Base-by-base conservation (phyloP, 2,329 filamentous ascomycete species). In the Stemphylium lycopersici region DNA sequence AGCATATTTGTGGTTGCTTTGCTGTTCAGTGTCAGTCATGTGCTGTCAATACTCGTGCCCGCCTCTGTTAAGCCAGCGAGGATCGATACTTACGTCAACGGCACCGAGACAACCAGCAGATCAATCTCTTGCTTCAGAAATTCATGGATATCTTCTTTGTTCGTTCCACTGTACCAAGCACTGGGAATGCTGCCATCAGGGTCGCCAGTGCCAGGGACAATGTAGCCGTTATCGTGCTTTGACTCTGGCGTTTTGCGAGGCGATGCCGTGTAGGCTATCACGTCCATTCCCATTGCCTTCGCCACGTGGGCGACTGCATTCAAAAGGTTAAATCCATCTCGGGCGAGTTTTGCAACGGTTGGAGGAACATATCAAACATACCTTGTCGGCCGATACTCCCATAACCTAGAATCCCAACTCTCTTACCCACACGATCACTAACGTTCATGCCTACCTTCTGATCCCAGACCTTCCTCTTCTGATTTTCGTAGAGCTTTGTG, bases 231-330 rank as follows among this genome's bases (percentile, higher is more conserved):
- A 72, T 93, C 89, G 24, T 75, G 78, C 39, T 83, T 83, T 1
- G 86, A 88, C 49, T 87, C 86, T 0, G 86, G 82, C 0, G 89
- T 91, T 7, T 78, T 71, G n/a, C 88, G 86, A 0, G 88, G 83
- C 22, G 84, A 84, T 0, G 89, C 86, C 0, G 90, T 93, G 77
- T 89, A 92, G 0, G 90, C 90, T 68, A 91, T 80, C 0, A 93
- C 84, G 24, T 85, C 80, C 82, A 90, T 87, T 15, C 90, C 90
- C 64, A 91, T 73, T 2, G 87, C 87, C 12, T 79, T 80, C 10
- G 83, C 83, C 3, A 90, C 80, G 22, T 79, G 78, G 31, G 79
- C 84, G 36, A 83, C 82, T 82, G 39, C 15, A 15, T 20, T 20
- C 20, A 22, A 8, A 31, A 13, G 29, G 22, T 18, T 34, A 18